phyloP scores from a whole-genome alignment of 2,329 filamentous ascomycete genomes.

The Aspergillus fischeri region DNA sequence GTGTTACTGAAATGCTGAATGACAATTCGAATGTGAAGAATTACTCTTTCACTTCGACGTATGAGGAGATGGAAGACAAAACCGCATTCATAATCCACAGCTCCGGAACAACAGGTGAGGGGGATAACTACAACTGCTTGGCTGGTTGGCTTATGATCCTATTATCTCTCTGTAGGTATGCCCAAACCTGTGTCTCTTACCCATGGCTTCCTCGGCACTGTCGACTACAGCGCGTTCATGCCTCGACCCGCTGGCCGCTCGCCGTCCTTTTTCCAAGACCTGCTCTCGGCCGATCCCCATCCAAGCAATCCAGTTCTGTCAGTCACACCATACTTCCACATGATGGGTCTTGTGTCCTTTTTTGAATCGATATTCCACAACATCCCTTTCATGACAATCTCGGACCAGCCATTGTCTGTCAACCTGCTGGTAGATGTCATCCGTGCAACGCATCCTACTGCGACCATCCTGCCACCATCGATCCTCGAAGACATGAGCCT shows the following conservation, averaged over 20 bases:
- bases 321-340: constrained; percentile 24
- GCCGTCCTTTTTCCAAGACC: constrained; percentile 6
- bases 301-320: constrained; percentile 13
- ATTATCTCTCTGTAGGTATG: constrained; percentile 24
- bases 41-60: constrained; percentile 18
- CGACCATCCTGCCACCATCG: constrained; percentile 20
- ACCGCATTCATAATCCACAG: constrained; percentile 30
- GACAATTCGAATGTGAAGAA: neutral
- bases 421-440: constrained; percentile 19
- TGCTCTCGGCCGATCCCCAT: neutral
- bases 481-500: constrained; percentile 23
- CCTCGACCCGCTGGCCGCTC: constrained; percentile 14
- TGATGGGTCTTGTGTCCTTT: constrained; percentile 22
- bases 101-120: constrained; percentile 34
- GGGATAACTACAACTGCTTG: neutral
- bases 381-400: constrained; percentile 16
- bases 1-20: constrained; percentile 4
- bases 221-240: constrained; percentile 8
- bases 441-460: constrained; percentile 13
- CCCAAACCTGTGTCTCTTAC: constrained; percentile 30
- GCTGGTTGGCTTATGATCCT: neutral
- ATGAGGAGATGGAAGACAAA: constrained; percentile 22
- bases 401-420: constrained; percentile 24
- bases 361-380: constrained; percentile 16
- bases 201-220: constrained; percentile 20